These are phyloP conservation scores for Karstenula rhodostoma DNA, from an alignment of 2,329 filamentous ascomycete genomes.

Conservation along the genomic window DNA sequence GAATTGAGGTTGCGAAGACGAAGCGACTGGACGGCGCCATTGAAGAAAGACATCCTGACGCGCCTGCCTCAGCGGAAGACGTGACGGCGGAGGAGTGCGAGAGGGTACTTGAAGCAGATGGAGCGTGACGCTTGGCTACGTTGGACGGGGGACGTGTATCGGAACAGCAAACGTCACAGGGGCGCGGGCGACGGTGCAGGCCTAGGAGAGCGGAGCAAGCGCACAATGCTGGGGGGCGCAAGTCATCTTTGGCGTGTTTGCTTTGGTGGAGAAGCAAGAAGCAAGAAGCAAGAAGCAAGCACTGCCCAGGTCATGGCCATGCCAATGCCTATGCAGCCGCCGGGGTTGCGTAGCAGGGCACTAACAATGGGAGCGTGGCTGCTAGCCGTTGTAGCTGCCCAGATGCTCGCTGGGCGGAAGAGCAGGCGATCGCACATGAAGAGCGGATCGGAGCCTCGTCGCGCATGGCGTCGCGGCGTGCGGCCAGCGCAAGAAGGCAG, in stretches of 20 bases:
- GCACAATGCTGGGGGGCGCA: constrained; percentile 10
- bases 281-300: background rate
- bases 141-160: constrained; percentile 21
- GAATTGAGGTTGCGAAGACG: constrained; percentile 44
- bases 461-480: background rate
- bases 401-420: background rate
- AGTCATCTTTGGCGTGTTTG: constrained; percentile 15
- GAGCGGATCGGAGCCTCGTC: background rate
- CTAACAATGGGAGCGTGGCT: background rate
- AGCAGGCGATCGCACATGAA: background rate
- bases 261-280: background rate
- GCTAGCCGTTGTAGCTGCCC: background rate
- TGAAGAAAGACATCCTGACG: constrained; percentile 42
- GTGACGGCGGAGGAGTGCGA: constrained; percentile 13
- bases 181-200: constrained; percentile 10
- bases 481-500: background rate
- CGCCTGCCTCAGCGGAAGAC: constrained; percentile 11
- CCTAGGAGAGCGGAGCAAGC: constrained; percentile 20
- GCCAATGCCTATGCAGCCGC: background rate
- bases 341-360: background rate
- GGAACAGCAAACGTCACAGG: constrained; percentile 10
- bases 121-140: constrained; percentile 28
- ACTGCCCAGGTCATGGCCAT: background rate
- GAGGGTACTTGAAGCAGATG: constrained; percentile 31
- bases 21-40: constrained; percentile 40